These are phyloP conservation scores for Moricandia moricandioides DNA, from an alignment of 345 rosid species.

Conservation along the genomic window DNA sequence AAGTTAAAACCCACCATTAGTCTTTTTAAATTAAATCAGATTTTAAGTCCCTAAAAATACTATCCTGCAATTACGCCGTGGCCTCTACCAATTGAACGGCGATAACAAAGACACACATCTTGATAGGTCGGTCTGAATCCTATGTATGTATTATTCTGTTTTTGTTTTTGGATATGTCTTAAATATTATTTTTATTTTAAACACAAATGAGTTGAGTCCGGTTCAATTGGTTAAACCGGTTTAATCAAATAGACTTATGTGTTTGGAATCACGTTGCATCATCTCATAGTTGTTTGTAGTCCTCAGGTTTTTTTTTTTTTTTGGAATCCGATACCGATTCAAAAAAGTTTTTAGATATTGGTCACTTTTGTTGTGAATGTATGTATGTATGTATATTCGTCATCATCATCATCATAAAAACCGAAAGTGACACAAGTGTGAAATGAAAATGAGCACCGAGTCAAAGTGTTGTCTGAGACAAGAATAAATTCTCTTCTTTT, in stretches of 20 bases:
- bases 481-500: slow-evolving; percentile 33
- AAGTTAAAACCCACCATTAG: neutral
- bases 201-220: neutral
- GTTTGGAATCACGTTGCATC: neutral
- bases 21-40: neutral
- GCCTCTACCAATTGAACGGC: slow-evolving; percentile 31
- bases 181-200: no score
- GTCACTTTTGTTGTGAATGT: neutral
- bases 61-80: slow-evolving; percentile 24
- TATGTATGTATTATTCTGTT: neutral
- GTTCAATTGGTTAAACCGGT: neutral
- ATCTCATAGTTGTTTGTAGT: slow-evolving; percentile 2
- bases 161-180: no score
- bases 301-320: neutral
- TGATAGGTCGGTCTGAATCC: neutral
- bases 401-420: neutral
- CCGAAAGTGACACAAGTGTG: neutral
- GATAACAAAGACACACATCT: neutral
- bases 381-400: neutral
- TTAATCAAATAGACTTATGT: neutral
- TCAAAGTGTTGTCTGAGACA: slow-evolving; percentile 25
- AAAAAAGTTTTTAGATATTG: neutral
- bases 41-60: neutral
- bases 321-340: slow-evolving; percentile 7
- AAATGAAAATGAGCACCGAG: slow-evolving; percentile 5